These are phyloP conservation scores for Euphorbia peplus DNA, from an alignment of 345 rosid species.

Conservation along the genomic window DNA sequence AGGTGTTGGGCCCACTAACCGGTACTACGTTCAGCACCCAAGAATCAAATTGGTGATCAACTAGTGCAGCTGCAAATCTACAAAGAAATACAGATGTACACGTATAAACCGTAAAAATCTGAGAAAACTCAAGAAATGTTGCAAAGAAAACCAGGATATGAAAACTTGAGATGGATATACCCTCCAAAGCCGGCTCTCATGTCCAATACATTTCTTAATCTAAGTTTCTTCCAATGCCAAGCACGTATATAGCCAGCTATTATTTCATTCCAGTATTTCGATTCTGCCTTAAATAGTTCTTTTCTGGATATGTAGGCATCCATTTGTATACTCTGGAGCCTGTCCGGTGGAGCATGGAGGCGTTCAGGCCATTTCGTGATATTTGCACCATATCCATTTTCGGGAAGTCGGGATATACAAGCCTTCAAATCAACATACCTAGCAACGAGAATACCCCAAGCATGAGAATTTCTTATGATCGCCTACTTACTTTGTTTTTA, in stretches of 20 bases:
- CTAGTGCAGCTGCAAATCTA: constrained; percentile 89
- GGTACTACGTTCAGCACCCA: constrained; percentile 97
- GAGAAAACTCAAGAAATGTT: neutral
- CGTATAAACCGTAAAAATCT: constrained; percentile 12
- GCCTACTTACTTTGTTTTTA: neutral
- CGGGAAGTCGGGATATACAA: constrained; percentile 77
- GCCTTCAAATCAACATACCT: constrained; percentile 88
- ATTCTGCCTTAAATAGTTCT: constrained; percentile 86
- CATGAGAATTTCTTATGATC: neutral
- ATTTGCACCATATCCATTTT: constrained; percentile 81
- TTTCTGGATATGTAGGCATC: constrained; percentile 87
- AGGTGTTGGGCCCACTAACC: constrained; percentile 79
- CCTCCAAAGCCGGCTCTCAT: constrained; percentile 98
- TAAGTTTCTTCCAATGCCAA: constrained; percentile 76
- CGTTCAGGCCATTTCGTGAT: constrained; percentile 79
- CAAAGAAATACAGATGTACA: constrained; percentile 22
- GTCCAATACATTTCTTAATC: constrained; percentile 93
- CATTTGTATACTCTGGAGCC: constrained; percentile 78
- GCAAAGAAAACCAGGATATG: constrained; percentile 10
- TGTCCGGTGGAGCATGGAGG: constrained; percentile 75
- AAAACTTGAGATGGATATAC: constrained; percentile 31
- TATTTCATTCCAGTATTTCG: constrained; percentile 84
- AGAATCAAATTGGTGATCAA: constrained; percentile 60
- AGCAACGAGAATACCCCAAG: constrained; percentile 10
- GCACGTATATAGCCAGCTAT: constrained; percentile 67